Evolutionary conservation across 495 filamentous ascomycete genomes (phyloP).

Genomic region (Talaromyces borbonicus): DNA sequence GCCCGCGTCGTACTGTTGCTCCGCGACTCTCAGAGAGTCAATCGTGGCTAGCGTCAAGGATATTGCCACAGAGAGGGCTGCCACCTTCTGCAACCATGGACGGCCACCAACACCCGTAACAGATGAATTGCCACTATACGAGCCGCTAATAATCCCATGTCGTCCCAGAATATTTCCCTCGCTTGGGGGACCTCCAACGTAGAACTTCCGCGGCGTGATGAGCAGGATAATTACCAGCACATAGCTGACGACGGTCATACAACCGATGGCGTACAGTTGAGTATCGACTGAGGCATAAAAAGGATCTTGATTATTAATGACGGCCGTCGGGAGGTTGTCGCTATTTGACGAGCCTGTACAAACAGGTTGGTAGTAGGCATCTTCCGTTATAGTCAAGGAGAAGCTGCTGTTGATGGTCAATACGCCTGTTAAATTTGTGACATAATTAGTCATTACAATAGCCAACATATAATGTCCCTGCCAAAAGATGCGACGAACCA

Average conservation of each 20-base stretch:
- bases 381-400: constrained; percentile 49
- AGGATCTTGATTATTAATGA: constrained; percentile 61
- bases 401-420: constrained; percentile 48
- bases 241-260: constrained; percentile 84
- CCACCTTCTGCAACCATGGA: constrained; percentile 93
- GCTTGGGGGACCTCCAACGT: constrained; percentile 61
- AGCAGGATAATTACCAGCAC: constrained; percentile 90
- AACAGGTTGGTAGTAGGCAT: constrained; percentile 52
- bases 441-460: background rate
- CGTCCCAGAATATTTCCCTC: constrained; percentile 65
- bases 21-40: constrained; percentile 76
- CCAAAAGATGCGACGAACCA: constrained; percentile 20
- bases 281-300: constrained; percentile 91
- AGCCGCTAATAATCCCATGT: constrained; percentile 76
- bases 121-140: constrained; percentile 53
- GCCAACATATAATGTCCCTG: background rate
- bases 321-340: constrained; percentile 22
- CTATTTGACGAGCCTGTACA: constrained; percentile 38
- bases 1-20: constrained; percentile 63
- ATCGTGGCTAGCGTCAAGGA: constrained; percentile 88
- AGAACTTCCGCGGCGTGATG: constrained; percentile 82
- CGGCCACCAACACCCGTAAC: constrained; percentile 81
- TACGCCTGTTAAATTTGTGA: constrained; percentile 36
- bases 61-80: constrained; percentile 79
- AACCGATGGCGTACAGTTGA: constrained; percentile 83